A percentile compares a stretch with the other conserved stretches of the same genome.
Conservation (phyloP, 192 early-diverging fungal species). For the Coemansia sp. region DNA sequence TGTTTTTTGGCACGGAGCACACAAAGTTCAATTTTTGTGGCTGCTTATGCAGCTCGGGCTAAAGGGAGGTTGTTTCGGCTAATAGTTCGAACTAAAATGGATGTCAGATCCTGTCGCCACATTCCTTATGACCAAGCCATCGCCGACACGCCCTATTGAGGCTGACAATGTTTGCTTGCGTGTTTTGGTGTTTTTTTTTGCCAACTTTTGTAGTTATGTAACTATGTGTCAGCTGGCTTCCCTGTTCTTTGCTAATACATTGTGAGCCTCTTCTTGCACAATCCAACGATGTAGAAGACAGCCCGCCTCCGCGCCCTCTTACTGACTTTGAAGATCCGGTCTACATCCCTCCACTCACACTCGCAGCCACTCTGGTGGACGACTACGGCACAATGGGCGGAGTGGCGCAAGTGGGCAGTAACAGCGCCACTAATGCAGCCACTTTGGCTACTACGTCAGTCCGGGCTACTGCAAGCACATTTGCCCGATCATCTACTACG, state of each 20-base stretch:
- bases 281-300: conserved; percentile 37
- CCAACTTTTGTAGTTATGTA: conserved; percentile 4
- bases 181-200: conserved; percentile 7
- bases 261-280: background rate
- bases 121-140: background rate
- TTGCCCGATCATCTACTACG: conserved; percentile 1
- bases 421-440: conserved; percentile 3
- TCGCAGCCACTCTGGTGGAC: conserved; percentile 46
- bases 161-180: background rate
- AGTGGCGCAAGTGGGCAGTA: conserved; percentile 4
- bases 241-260: conserved; percentile 3
- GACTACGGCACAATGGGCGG: conserved; percentile 29
- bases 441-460: conserved; percentile 7
- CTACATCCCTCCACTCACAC: conserved; percentile 55
- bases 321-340: conserved; percentile 49
- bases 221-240: conserved; percentile 8
- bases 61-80: background rate
- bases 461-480: conserved; percentile 15
- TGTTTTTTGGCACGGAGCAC: background rate
- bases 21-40: background rate
- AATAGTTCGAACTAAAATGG: background rate
- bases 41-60: background rate
- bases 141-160: background rate
- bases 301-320: conserved; percentile 45
- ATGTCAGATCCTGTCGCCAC: conserved; percentile 3